These are phyloP conservation scores for Cinchona pubescens DNA, from an alignment of 257 asterid species.

Conservation along the genomic window DNA sequence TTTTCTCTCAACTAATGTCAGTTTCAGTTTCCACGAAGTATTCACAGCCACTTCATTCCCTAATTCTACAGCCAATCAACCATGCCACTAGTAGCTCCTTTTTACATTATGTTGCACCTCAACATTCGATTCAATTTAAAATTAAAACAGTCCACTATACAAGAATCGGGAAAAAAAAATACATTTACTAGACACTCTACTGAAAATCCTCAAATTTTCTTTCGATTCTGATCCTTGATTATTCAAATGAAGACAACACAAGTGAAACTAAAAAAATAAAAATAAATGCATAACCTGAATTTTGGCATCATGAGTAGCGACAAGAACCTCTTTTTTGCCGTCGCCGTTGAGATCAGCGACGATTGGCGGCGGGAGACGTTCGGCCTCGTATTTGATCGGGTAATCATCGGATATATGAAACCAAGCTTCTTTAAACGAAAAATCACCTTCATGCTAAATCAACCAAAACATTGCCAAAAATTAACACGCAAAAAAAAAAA, in stretches of 20 bases:
- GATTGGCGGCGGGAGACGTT: conserved; percentile 91
- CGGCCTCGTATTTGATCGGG: conserved; percentile 87
- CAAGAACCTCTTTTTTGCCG: conserved; percentile 83
- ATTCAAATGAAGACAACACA: background rate
- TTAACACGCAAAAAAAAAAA: too few relatives aligned
- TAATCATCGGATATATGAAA: conserved; percentile 82
- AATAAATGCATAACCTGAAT: conserved; percentile 49
- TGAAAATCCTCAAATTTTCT: background rate
- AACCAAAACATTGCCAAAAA: too few relatives aligned
- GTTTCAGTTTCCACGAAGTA: background rate
- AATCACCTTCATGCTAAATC: conserved; percentile 98
- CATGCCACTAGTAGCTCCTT: background rate
- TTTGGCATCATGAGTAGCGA: conserved; percentile 96
- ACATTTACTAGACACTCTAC: background rate
- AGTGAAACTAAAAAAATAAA: too few relatives aligned
- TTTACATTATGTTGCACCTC: background rate
- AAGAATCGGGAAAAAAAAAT: too few relatives aligned
- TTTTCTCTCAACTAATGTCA: background rate
- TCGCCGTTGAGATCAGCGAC: conserved; percentile 98
- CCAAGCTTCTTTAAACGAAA: conserved; percentile 97
- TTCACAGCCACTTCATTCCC: background rate
- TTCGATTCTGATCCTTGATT: background rate
- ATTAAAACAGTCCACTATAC: background rate
- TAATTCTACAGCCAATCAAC: background rate
- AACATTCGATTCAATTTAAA: background rate